A percentile compares a stretch with the other conserved stretches of the same genome.
Evolutionary conservation across 2,329 filamentous ascomycete species (phyloP).

Genomic region (Aspergillus aculeatinus): DNA sequence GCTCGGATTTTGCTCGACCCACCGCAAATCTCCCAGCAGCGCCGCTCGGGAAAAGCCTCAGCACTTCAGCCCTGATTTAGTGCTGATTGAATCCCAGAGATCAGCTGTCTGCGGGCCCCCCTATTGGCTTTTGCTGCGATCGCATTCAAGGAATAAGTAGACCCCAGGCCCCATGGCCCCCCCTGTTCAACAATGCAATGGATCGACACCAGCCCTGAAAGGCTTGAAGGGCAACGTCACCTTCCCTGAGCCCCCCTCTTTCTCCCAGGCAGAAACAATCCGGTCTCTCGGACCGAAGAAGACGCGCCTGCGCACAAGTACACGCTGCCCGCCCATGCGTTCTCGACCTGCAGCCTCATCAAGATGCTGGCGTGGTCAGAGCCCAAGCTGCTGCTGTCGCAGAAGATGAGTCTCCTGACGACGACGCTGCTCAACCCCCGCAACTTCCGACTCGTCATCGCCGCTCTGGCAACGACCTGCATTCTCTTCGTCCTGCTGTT

Average conservation of each 20-base stretch:
- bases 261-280: constrained; percentile 4
- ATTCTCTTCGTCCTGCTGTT: not conserved
- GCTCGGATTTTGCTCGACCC: not conserved
- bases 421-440: not conserved
- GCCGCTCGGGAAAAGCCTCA: not conserved
- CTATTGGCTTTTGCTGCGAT: not conserved
- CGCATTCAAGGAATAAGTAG: not conserved
- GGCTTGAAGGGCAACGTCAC: constrained; percentile 1
- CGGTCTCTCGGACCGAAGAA: not conserved
- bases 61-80: not conserved
- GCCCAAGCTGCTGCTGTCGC: not conserved
- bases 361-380: constrained; percentile 1
- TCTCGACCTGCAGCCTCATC: not conserved
- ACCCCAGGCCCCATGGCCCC: not conserved
- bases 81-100: not conserved
- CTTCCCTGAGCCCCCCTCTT: not conserved
- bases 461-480: not conserved
- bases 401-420: not conserved
- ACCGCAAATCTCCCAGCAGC: not conserved
- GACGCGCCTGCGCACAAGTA: not conserved
- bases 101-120: not conserved
- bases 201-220: not conserved
- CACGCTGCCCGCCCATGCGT: not conserved
- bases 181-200: not conserved
- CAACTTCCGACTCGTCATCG: not conserved